Conservation (phyloP, 805 yeast species). For the Geotrichum ghanense region DNA sequence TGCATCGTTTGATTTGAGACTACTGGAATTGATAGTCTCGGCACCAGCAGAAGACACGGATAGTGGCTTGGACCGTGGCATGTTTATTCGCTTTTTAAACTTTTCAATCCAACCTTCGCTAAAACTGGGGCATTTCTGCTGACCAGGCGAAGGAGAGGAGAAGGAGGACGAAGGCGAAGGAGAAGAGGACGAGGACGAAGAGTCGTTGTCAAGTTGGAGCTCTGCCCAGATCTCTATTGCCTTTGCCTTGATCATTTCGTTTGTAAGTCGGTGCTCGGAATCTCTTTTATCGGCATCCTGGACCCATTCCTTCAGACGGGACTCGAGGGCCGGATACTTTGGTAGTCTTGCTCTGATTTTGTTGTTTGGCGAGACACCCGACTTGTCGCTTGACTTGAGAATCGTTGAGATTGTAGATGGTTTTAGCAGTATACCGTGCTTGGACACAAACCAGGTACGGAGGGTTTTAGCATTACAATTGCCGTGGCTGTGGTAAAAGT, state of each 20-base stretch:
- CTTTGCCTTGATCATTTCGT: background rate
- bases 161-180: background rate
- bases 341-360: background rate
- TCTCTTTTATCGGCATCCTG: background rate
- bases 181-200: background rate
- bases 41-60: background rate
- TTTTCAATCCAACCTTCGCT: slow-evolving; percentile 1
- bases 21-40: no score
- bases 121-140: background rate
- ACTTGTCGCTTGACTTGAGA: background rate
- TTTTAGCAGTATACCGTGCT: background rate
- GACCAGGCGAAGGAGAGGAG: background rate
- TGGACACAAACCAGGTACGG: background rate
- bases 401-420: background rate
- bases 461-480: background rate
- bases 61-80: background rate
- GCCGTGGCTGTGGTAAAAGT: background rate
- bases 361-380: background rate
- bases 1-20: no score
- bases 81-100: background rate
- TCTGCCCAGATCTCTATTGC: background rate
- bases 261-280: background rate
- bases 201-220: background rate
- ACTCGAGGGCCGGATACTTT: background rate
- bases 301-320: background rate